Conservation (phyloP, 371 early-diverging fungal species). For the Cokeromyces recurvatus region DNA sequence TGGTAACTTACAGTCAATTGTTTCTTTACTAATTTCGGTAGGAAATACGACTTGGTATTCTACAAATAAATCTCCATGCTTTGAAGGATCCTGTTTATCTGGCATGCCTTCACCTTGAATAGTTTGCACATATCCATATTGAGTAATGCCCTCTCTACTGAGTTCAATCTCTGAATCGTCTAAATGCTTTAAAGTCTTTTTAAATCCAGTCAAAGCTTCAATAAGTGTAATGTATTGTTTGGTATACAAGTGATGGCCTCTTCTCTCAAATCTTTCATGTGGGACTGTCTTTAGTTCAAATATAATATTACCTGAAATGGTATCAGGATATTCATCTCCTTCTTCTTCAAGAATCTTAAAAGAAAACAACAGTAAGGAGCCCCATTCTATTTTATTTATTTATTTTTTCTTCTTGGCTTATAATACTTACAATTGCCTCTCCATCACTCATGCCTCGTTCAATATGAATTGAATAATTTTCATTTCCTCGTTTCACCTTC, state of each 20-base stretch:
- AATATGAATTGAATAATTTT: slow-evolving; percentile 74
- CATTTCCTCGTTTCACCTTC: slow-evolving; percentile 81
- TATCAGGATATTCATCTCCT: slow-evolving; percentile 90
- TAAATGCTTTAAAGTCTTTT: slow-evolving; percentile 74
- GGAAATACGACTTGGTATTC: slow-evolving; percentile 90
- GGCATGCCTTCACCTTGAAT: slow-evolving; percentile 87
- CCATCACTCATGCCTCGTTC: slow-evolving; percentile 89
- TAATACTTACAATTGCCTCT: slow-evolving; percentile 56
- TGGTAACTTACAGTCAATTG: slow-evolving; percentile 29
- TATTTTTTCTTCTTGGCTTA: too few species aligned
- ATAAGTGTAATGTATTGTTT: slow-evolving; percentile 80
- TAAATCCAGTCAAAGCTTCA: slow-evolving; percentile 88
- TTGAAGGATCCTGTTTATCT: slow-evolving; percentile 48
- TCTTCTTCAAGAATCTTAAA: slow-evolving; percentile 74
- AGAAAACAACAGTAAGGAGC: neutral
- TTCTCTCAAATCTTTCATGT: slow-evolving; percentile 77
- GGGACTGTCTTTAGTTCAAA: slow-evolving; percentile 78
- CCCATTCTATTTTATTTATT: neutral
- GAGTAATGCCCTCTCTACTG: slow-evolving; percentile 61
- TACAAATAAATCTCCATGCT: slow-evolving; percentile 84
- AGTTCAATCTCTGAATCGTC: slow-evolving; percentile 72
- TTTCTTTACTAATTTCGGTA: slow-evolving; percentile 35
- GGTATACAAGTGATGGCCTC: slow-evolving; percentile 79
- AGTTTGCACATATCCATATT: slow-evolving; percentile 68
- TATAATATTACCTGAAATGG: slow-evolving; percentile 81